Base-by-base conservation (phyloP, 495 filamentous ascomycete species). In the Penicillium canescens region DNA sequence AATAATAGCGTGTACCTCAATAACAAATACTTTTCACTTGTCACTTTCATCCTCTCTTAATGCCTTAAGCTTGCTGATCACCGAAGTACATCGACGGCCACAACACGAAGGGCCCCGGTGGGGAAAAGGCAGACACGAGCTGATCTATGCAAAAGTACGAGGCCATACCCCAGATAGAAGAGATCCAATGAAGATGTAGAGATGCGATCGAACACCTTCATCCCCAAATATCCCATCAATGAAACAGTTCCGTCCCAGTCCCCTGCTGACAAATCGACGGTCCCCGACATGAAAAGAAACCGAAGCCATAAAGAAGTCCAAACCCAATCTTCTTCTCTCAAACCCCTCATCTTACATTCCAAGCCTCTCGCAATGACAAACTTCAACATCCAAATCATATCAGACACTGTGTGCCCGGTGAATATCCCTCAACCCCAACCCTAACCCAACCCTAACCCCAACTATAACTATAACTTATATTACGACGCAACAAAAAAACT, bases 391-490 rank as follows among this genome's bases (percentile, higher is more conserved):
- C 78, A 87, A 20, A 80, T 94, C 55, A 82, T 89, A 57, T 79
- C 74, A 39, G 91, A 94, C 73, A 86, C 80, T 16, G 82, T 93
- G 52, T 96, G 91, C 64, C 90, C 90, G 53, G 84, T 83, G 67
- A 50, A 72, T 65, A n/a, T 21, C 36, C 35, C 28, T 46, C 38
- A 9, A 42, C 12, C 44, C 11, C 20, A 56, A 44, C 14, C 46
- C 4, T 12, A 36, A 1, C 18, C 14, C 41, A 56, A 52, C 46
- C 44, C 42, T 48, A 61, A 23, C 38, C 21, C 26, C 31, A 26
- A 52, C 26, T 18, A 34, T 35, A 16, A n/a, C 4, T 35, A 31
- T 18, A 35, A 34, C 16, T 4, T 31, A 16, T 8, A 34, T n/a
- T 18, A 36, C 12, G 4, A 33, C 23, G 23, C n/a, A 37, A 31